These are phyloP conservation scores for Rhodotorula sp. DNA, from an alignment of 1,284 basidiomycete species.

Conservation along the genomic window DNA sequence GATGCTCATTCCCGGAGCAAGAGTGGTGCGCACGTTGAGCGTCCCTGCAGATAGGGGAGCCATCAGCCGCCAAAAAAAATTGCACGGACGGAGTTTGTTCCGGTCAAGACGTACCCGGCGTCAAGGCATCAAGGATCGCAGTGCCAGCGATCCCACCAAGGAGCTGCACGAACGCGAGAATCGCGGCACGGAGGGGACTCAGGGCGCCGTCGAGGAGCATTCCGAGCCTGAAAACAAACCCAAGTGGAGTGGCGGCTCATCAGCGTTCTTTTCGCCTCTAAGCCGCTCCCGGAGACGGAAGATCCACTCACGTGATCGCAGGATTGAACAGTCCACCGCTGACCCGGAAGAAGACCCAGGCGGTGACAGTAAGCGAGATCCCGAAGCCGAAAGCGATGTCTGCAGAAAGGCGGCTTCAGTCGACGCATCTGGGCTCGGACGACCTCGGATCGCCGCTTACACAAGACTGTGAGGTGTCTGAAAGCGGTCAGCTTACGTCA, in stretches of 20 bases:
- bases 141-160: conserved; percentile 36
- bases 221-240: conserved; percentile 55
- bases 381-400: conserved; percentile 50
- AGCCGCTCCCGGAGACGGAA: neutral
- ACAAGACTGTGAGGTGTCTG: no score
- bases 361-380: conserved; percentile 64
- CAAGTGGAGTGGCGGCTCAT: neutral
- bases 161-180: conserved; percentile 58
- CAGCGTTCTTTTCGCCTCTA: neutral
- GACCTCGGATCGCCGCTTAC: no score
- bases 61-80: no score
- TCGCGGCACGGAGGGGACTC: conserved; percentile 61
- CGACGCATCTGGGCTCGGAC: no score
- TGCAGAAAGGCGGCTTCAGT: neutral
- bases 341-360: conserved; percentile 55
- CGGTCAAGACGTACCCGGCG: no score
- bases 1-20: neutral
- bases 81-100: no score
- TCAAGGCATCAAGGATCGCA: no score
- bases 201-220: conserved; percentile 63
- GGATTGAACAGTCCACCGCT: conserved; percentile 62
- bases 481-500: no score
- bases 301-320: conserved; percentile 52
- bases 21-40: conserved; percentile 10
- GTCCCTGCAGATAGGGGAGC: no score